These are phyloP conservation scores for Pseudopithomyces chartarum DNA, from an alignment of 2,329 filamentous ascomycete genomes.

Conservation along the genomic window DNA sequence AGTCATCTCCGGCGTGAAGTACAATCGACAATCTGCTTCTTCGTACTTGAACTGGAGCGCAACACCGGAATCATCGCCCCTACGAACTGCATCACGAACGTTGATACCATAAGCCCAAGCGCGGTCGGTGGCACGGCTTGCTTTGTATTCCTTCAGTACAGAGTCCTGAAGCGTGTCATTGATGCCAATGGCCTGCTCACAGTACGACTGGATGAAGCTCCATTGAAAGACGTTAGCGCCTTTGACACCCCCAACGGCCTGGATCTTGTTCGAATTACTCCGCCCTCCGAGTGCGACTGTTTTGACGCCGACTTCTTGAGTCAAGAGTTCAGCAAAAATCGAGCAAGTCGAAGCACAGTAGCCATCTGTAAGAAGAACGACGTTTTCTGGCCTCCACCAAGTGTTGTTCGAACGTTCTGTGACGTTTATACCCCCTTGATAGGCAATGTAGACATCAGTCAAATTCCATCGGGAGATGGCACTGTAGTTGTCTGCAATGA, in stretches of 20 bases:
- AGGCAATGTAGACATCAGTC: slow-evolving; percentile 35
- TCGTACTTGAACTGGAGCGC: slow-evolving; percentile 48
- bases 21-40: slow-evolving; percentile 46
- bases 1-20: slow-evolving; percentile 49
- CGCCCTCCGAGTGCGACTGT: slow-evolving; percentile 59
- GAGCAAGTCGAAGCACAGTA: slow-evolving; percentile 65
- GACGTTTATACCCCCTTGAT: slow-evolving; percentile 43
- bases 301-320: slow-evolving; percentile 58
- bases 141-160: slow-evolving; percentile 32
- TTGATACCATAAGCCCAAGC: slow-evolving; percentile 32
- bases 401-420: slow-evolving; percentile 42
- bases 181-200: slow-evolving; percentile 22
- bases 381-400: slow-evolving; percentile 50
- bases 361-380: slow-evolving; percentile 62
- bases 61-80: slow-evolving; percentile 36
- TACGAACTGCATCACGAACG: slow-evolving; percentile 40
- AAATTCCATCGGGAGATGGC: slow-evolving; percentile 41
- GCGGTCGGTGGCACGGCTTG: slow-evolving; percentile 28
- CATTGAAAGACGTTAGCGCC: slow-evolving; percentile 50
- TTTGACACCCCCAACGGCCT: slow-evolving; percentile 61
- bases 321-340: slow-evolving; percentile 61
- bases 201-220: slow-evolving; percentile 36
- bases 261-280: slow-evolving; percentile 53
- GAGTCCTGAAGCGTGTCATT: slow-evolving; percentile 33
- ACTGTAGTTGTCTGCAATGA: slow-evolving; percentile 49